Evolutionary conservation across 371 early-diverging fungal genomes (phyloP).

Genomic region (Mucor sp.): DNA sequence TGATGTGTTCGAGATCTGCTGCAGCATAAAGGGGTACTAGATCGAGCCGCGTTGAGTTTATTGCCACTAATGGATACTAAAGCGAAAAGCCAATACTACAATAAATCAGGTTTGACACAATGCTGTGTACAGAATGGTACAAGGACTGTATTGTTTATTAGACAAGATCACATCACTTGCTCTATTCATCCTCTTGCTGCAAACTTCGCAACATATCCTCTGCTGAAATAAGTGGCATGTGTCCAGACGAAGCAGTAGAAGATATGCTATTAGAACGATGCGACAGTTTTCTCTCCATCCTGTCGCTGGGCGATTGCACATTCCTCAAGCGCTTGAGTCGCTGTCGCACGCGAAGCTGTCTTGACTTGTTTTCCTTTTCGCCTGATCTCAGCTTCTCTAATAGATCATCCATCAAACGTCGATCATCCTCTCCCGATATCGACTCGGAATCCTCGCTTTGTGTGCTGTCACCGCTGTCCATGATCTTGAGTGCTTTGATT

Average conservation of each 20-base stretch:
- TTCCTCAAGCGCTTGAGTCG: constrained; percentile 4
- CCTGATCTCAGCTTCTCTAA: constrained; percentile 43
- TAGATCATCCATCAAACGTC: constrained; percentile 49
- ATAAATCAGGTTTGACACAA: too few relatives aligned
- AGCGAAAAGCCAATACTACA: too few relatives aligned
- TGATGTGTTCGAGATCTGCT: too few relatives aligned
- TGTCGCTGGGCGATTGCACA: neutral
- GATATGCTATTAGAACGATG: neutral
- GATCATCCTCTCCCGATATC: constrained; percentile 23
- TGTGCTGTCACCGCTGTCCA: neutral
- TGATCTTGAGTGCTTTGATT: constrained; percentile 11
- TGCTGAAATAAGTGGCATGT: constrained; percentile 24
- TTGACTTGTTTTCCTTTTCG: constrained; percentile 27
- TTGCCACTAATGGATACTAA: too few relatives aligned
- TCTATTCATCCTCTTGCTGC: constrained; percentile 21
- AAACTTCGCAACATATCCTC: constrained; percentile 23
- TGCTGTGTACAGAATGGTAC: too few relatives aligned
- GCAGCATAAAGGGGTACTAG: too few relatives aligned
- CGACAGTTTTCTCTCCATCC: neutral
- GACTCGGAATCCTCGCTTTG: neutral
- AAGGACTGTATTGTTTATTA: too few relatives aligned
- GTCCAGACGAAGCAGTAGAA: constrained; percentile 2
- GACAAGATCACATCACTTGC: neutral
- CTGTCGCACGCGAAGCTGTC: constrained; percentile 30
- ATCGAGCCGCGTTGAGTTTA: too few relatives aligned